Evolutionary conservation across 2,329 filamentous ascomycete species (phyloP), one percentile per base, ranked within the genome.

Genomic region (Hypoxylon sp.): DNA sequence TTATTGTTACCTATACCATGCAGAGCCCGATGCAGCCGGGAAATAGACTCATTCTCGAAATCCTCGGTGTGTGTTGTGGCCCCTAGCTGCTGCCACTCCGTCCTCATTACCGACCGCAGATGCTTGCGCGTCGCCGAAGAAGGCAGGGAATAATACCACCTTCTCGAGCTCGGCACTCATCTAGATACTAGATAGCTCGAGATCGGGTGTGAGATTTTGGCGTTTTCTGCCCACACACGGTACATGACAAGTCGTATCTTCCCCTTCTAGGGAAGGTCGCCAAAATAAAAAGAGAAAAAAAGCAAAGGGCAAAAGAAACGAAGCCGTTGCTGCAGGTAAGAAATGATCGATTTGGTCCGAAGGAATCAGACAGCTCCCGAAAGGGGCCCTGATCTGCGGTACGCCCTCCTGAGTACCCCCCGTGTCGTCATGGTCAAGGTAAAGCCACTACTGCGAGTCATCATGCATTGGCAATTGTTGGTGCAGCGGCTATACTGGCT

Each of bases 401-500:
- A 37, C 49, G 37, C 44, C 44, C 53, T 70, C 56, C 44, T 59
- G 54, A 55, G 4, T 55, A 64, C 22, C 57, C 33, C 63, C 31
- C 25, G 61, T 51, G 60, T 65, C 66, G 66, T 62, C 60, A 61
- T 64, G 25, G 31, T 27, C 25, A 46, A 44, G 40, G 49, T 48
- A 40, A 48, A 56, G 53, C 50, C 67, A 46, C 69, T 72, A 68
- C 69, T 72, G 69, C 69, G 61, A 70, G 67, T 70, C 69, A 70
- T 72, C 67, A 72, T 72, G 69, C 69, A 68, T 68, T 65, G 59
- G 49, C 55, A 33, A 49, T 51, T 51, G 58, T 40, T 44, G 44
- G 46, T 51, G 58, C 46, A 51, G 66, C 64, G 63, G 57, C 51
- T 69, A 72, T 67, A 61, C 40, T 62, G 61, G 40, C 40, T 44